Percentiles rank a stretch among this genome's conserved stretches.
Conservation (phyloP, 2,329 filamentous ascomycete species). For the Cordyceps cicadae region DNA sequence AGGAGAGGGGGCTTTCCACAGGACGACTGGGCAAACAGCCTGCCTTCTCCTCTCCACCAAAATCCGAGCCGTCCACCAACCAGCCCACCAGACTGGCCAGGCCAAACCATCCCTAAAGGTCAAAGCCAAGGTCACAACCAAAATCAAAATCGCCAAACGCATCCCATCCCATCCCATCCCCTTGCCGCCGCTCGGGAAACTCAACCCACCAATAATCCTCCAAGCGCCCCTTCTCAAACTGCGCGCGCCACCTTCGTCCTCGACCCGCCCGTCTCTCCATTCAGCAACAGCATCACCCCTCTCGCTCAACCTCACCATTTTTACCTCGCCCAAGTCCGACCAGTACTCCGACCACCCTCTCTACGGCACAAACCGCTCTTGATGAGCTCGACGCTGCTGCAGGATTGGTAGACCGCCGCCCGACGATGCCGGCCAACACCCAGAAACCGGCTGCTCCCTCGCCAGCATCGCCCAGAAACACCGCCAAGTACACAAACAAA, state of each 20-base stretch:
- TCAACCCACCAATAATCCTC: not conserved
- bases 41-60: conserved; percentile 7
- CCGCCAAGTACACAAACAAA: conserved; percentile 58
- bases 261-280: not conserved
- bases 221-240: not conserved
- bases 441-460: conserved; percentile 40
- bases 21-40: not conserved
- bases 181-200: not conserved
- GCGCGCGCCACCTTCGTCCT: not conserved
- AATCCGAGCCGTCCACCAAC: conserved; percentile 11
- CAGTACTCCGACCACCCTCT: conserved; percentile 1
- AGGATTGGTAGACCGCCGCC: conserved; percentile 23
- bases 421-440: conserved; percentile 44
- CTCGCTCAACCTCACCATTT: not conserved
- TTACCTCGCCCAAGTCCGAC: not conserved
- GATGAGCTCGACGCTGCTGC: conserved; percentile 30
- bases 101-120: too few species aligned
- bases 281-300: not conserved
- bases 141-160: not conserved
- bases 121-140: not conserved
- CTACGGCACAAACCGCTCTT: conserved; percentile 20
- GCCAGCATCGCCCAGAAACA: conserved; percentile 44
- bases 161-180: not conserved
- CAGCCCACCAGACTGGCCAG: conserved; percentile 4
- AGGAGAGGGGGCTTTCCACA: not conserved